Base-by-base conservation (phyloP, 352 stramenopile species). In the Pythium apleroticum region DNA sequence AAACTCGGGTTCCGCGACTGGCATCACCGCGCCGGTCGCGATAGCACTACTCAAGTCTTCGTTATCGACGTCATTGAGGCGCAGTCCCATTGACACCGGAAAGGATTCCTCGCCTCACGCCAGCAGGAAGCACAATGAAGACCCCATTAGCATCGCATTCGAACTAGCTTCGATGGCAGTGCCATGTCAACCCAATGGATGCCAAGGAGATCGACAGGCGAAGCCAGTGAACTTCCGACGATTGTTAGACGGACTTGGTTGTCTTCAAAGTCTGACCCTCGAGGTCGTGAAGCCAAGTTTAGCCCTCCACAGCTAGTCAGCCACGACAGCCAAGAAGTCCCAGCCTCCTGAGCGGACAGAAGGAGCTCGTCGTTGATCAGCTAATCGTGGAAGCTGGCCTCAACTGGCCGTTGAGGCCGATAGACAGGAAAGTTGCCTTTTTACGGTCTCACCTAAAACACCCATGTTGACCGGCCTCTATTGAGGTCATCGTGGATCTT, bases 401-500 rank as follows among this genome's bases (percentile, higher is more conserved):
- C n/a, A n/a, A n/a, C n/a, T n/a, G n/a, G n/a, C n/a, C n/a, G n/a
- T n/a, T n/a, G n/a, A n/a, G n/a, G n/a, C n/a, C n/a, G n/a, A n/a
- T n/a, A n/a, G n/a, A 48, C 15, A 24, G 14, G 39, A 48, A 24
- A 20, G 15, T 19, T 48, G 39, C 39, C 39, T 24, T 48, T 20
- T 24, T 24, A 8, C 19, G 30, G 30, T 35, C 30, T 35, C 30
- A 35, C 30, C 6, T 10, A 10, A 35, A 35, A 35, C 6, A 31
- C 8, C 45, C 45, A 52, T 52, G 7, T 35, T 7, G 12, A 52
- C 20, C 10, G 58, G 22, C 31, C 50, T 63, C 33, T 61, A 63
- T 63, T 62, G n/a, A 43, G 19, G 19, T 0, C 19, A 15, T 6
- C 14, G 5, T 57, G 53, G 55, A 64, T 69, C 63, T 69, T 69